Base-by-base conservation (phyloP, 106 monocot species). In the Dendrobium chrysotoxum region DNA sequence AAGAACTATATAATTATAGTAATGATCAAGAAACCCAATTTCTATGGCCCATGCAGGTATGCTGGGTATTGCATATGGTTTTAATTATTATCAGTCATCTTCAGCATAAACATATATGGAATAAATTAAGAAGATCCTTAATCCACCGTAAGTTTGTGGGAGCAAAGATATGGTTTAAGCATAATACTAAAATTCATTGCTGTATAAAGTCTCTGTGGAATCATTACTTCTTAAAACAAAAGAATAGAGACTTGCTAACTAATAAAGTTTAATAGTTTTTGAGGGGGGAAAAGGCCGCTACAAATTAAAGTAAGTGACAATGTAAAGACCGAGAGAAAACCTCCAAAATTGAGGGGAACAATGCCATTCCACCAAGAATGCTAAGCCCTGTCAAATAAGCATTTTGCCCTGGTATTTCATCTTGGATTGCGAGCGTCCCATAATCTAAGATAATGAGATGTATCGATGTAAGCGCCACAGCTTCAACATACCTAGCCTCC, bases 361-460 rank as follows among this genome's bases (percentile, higher is more conserved):
- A 79, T 40, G 88, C 83, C 53, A 88, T 88, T 26, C 88, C 88
- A 78, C 88, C 88, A 74, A 85, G 78, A 72, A 86, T 86, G 77
- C 88, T 88, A 76, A 88, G 88, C 47, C 88, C 86, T 2, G 86
- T 86, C 28, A 89, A 86, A 41, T 86, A 89, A 54, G 86, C 84
- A 82, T 68, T 83, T 26, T 88, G 81, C 17, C 83, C 86, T 8
- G 84, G 82, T 81, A 82, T 86, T 57, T 89, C 84, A 57, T 78
- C 79, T 72, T 86, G 86, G 8, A 84, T 86, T 35, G 83, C 80
- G n/a, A 78, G 76, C 0, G 80, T 83, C 38, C 88, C 88, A 68
- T 80, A 88, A 38, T 85, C 88, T 66, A 88, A 83, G 13, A 88
- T 26, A 12, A 80, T 40, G 20, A 83, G 80, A 86, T 88, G 88